phyloP scores from a whole-genome alignment of 2,329 filamentous ascomycete genomes.

The Penicillium sp. region DNA sequence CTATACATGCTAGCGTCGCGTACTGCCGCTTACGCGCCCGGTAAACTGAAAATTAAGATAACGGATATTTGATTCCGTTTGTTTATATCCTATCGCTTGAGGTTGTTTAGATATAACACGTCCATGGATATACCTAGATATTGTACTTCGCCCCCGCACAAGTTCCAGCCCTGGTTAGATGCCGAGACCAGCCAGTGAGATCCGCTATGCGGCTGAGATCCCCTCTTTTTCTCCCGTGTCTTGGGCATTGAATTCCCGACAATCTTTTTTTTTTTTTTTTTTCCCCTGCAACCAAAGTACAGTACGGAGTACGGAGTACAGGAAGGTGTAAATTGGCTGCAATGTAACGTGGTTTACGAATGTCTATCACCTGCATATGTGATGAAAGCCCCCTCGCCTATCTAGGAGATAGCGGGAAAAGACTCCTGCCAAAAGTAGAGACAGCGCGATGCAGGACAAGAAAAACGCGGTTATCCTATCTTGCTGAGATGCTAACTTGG shows the following conservation, averaged over 20 bases:
- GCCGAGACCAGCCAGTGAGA: background rate
- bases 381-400: background rate
- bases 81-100: background rate
- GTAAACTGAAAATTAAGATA: background rate
- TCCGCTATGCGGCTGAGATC: background rate
- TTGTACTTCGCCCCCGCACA: background rate
- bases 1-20: background rate
- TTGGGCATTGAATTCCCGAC: background rate
- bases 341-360: background rate
- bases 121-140: too few species aligned
- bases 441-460: background rate
- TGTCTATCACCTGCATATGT: background rate
- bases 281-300: background rate
- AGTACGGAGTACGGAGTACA: too few species aligned
- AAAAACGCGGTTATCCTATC: background rate
- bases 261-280: background rate
- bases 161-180: background rate
- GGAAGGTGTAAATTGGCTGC: background rate
- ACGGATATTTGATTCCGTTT: background rate
- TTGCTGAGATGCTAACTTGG: background rate
- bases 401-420: too few species aligned
- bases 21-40: background rate
- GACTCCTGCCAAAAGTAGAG: background rate
- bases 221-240: background rate
- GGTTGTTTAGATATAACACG: background rate